Conservation (phyloP, 1,284 basidiomycete species). For the Tilletia horrida region DNA sequence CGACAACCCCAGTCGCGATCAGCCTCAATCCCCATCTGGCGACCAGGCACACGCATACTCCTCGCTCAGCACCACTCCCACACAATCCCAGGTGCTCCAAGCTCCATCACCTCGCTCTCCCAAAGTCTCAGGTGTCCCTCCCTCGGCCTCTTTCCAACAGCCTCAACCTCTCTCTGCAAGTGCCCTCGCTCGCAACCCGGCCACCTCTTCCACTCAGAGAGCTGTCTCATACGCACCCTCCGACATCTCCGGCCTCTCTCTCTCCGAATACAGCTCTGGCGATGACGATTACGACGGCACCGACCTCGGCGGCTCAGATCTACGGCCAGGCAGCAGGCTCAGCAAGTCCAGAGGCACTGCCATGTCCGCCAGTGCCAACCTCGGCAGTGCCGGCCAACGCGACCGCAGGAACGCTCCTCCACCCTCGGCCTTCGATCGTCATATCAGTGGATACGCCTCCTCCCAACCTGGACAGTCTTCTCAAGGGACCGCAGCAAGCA, state of each 20-base stretch:
- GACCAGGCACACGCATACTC: slow-evolving; percentile 16
- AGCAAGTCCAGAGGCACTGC: background rate
- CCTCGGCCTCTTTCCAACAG: slow-evolving; percentile 27
- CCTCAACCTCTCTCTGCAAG: slow-evolving; percentile 25
- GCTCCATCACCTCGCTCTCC: slow-evolving; percentile 26
- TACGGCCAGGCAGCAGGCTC: slow-evolving; percentile 10
- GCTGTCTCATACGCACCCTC: slow-evolving; percentile 41
- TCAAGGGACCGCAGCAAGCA: background rate
- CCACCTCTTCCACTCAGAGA: slow-evolving; percentile 29
- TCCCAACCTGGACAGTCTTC: background rate
- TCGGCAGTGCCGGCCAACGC: background rate
- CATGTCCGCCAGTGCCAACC: background rate
- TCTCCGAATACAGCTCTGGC: slow-evolving; percentile 43
- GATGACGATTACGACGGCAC: slow-evolving; percentile 27
- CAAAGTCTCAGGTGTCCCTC: background rate
- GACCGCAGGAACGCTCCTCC: background rate
- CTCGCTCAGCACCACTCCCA: slow-evolving; percentile 41
- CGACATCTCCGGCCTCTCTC: slow-evolving; percentile 38
- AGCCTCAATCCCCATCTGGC: slow-evolving; percentile 13
- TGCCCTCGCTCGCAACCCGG: slow-evolving; percentile 22
- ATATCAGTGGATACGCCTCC: background rate
- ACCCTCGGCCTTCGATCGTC: slow-evolving; percentile 9
- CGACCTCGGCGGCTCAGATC: slow-evolving; percentile 5
- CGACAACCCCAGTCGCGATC: background rate
- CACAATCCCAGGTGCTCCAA: slow-evolving; percentile 32